A percentile compares a stretch with the other conserved stretches of the same genome.
These are phyloP conservation scores for Clausena lansium DNA, from an alignment of 345 rosid genomes.

Conservation along the genomic window DNA sequence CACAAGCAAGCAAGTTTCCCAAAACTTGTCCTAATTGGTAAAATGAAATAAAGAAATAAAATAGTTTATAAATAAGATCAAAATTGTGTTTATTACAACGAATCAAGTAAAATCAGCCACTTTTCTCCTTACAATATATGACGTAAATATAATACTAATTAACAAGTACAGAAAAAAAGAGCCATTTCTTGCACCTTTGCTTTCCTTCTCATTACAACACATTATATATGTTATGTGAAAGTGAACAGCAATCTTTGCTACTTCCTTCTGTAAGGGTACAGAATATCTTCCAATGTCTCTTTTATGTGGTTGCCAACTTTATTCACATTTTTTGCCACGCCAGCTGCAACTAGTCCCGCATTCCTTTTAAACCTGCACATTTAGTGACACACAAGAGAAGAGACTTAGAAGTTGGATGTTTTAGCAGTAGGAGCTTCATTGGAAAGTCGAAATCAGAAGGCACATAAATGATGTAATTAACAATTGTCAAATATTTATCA, in stretches of 20 bases:
- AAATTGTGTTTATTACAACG: too few relatives aligned
- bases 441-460: neutral
- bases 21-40: too few relatives aligned
- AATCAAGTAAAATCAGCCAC: too few relatives aligned
- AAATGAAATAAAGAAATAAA: too few relatives aligned
- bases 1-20: too few relatives aligned
- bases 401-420: neutral
- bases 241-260: neutral
- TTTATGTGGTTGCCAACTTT: slow-evolving; percentile 53
- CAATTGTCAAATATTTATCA: neutral
- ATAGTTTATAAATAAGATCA: too few relatives aligned
- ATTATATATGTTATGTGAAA: neutral
- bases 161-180: too few relatives aligned
- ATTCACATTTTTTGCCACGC: slow-evolving; percentile 52
- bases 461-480: neutral
- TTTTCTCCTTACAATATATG: neutral
- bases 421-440: neutral
- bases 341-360: slow-evolving; percentile 60
- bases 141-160: too few relatives aligned
- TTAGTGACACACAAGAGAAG: neutral
- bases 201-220: neutral
- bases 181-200: neutral
- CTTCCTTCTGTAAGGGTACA: slow-evolving; percentile 45
- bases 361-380: slow-evolving; percentile 57
- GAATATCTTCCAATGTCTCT: slow-evolving; percentile 51